Conservation (phyloP, 2,329 filamentous ascomycete genomes). For the Pseudogymnoascus sp. region DNA sequence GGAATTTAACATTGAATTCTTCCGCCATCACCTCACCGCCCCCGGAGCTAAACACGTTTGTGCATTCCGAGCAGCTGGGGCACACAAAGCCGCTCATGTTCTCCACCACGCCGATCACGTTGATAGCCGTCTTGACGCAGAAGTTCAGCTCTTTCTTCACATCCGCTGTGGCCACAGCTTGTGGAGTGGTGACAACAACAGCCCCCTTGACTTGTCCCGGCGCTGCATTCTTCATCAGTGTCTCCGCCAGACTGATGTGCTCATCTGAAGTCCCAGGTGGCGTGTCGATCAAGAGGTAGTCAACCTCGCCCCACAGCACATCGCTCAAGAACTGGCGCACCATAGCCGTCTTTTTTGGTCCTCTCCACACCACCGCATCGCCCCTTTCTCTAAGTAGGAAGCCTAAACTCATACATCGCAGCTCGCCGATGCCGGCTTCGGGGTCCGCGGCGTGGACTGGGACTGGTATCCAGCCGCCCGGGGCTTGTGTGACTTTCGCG, state of each 20-base stretch:
- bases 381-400: conserved; percentile 77
- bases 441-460: conserved; percentile 60
- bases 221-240: conserved; percentile 55
- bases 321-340: conserved; percentile 91
- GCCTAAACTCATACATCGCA: conserved; percentile 85
- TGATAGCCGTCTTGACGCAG: conserved; percentile 72
- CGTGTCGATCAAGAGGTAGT: conserved; percentile 91
- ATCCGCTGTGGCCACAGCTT: conserved; percentile 87
- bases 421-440: conserved; percentile 47
- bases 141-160: conserved; percentile 85
- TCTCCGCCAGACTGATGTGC: conserved; percentile 90
- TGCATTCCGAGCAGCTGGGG: conserved; percentile 72
- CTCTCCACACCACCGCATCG: conserved; percentile 94
- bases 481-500: conserved; percentile 83
- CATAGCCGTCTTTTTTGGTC: conserved; percentile 98
- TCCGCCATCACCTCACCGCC: conserved; percentile 83
- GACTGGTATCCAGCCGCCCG: conserved; percentile 87
- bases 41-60: conserved; percentile 86
- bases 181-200: conserved; percentile 91
- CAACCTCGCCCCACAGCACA: conserved; percentile 79
- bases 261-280: conserved; percentile 95
- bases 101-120: conserved; percentile 85
- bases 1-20: conserved; percentile 75
- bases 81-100: conserved; percentile 96
- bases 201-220: conserved; percentile 72